Evolutionary conservation across 225 moss, liverwort and hornwort species (phyloP).

Genomic region (Marchantia polymorpha): DNA sequence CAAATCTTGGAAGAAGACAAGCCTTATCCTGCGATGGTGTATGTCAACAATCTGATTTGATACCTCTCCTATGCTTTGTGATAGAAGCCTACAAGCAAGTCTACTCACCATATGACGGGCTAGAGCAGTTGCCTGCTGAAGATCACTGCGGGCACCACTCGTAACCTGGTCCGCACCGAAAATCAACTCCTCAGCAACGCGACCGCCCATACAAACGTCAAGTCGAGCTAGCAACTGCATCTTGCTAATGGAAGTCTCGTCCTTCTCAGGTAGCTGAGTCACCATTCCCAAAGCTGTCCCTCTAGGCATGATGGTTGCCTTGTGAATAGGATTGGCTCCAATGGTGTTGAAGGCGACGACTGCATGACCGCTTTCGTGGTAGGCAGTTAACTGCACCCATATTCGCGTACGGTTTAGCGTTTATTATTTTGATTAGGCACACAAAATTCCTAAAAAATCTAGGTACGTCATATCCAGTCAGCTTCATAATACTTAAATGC

Average conservation of each 20-base stretch:
- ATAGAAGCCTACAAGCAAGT: neutral
- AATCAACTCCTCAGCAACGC: conserved; percentile 96
- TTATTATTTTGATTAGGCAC: too few species aligned
- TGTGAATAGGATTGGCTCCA: conserved; percentile 97
- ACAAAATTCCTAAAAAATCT: too few species aligned
- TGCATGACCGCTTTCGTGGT: conserved; percentile 98
- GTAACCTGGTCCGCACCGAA: conserved; percentile 96
- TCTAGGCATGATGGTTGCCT: conserved; percentile 95
- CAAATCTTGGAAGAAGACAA: too few species aligned
- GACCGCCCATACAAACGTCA: conserved; percentile 99
- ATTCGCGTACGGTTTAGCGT: neutral
- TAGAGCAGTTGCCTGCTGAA: conserved; percentile 97
- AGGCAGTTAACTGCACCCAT: conserved; percentile 84
- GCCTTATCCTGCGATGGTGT: too few species aligned
- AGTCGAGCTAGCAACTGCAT: conserved; percentile 92
- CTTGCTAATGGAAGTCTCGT: conserved; percentile 97
- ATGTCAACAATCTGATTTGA: too few species aligned
- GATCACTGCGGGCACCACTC: conserved; percentile 96
- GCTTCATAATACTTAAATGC: too few species aligned
- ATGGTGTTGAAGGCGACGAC: conserved; percentile 90
- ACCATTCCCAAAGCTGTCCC: conserved; percentile 99
- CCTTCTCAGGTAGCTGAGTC: conserved; percentile 97
- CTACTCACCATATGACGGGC: conserved; percentile 88
- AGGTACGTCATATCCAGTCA: too few species aligned
- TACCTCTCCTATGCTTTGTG: too few species aligned